These are phyloP conservation scores for Pseudomicrostroma phylloplanum DNA, from an alignment of 1,284 basidiomycete genomes.

Conservation along the genomic window DNA sequence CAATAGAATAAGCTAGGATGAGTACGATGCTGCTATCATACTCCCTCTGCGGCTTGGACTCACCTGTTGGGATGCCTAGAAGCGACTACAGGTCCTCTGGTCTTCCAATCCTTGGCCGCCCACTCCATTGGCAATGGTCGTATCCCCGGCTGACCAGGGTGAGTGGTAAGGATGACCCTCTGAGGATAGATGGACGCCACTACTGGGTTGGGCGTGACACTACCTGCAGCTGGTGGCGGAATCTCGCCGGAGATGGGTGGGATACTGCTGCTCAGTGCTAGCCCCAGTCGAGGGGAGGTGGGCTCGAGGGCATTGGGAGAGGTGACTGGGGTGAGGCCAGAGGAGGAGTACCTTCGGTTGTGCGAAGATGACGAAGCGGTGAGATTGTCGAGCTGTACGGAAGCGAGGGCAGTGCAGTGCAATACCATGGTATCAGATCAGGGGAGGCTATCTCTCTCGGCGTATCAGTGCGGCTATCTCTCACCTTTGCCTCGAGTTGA, in stretches of 20 bases:
- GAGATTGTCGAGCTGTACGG: slow-evolving; percentile 30
- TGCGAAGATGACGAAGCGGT: slow-evolving; percentile 27
- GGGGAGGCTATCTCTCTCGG: background rate
- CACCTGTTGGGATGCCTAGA: slow-evolving; percentile 69
- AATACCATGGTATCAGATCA: background rate
- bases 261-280: slow-evolving; percentile 8
- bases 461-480: background rate
- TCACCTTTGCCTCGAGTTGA: slow-evolving; percentile 39
- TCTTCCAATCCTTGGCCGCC: slow-evolving; percentile 65
- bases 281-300: slow-evolving; percentile 19
- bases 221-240: background rate
- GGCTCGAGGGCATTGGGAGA: slow-evolving; percentile 23
- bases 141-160: slow-evolving; percentile 54
- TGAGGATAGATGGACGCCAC: background rate
- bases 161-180: slow-evolving; percentile 38
- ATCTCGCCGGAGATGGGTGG: background rate
- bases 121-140: slow-evolving; percentile 72
- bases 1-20: too few relatives aligned
- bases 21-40: too few relatives aligned
- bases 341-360: slow-evolving; percentile 21
- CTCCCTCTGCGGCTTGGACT: too few relatives aligned
- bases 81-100: slow-evolving; percentile 81
- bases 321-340: slow-evolving; percentile 27
- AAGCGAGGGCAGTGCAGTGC: slow-evolving; percentile 10
- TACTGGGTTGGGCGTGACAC: background rate